Evolutionary conservation across 23 red algal species (phyloP).

Genomic region (Agarophyton chilense): DNA sequence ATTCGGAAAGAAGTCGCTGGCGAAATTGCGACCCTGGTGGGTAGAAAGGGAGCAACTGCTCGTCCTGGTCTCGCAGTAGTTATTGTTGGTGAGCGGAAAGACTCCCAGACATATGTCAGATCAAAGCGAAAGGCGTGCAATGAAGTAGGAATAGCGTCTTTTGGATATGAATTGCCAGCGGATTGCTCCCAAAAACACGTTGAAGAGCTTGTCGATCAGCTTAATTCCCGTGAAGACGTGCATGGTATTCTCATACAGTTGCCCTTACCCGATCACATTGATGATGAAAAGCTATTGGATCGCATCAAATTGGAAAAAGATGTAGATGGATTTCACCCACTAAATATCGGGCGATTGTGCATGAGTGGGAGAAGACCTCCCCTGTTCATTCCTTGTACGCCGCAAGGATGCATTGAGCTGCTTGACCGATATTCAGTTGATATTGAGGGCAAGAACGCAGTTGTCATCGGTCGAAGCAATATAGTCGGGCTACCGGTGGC

Average conservation of each 20-base stretch:
- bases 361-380: slow-evolving; percentile 77
- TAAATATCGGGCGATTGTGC: slow-evolving; percentile 87
- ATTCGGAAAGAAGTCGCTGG: slow-evolving; percentile 65
- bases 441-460: slow-evolving; percentile 72
- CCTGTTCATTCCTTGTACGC: slow-evolving; percentile 85
- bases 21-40: slow-evolving; percentile 46
- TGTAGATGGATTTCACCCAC: slow-evolving; percentile 94
- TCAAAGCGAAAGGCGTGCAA: slow-evolving; percentile 84
- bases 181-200: slow-evolving; percentile 58
- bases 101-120: slow-evolving; percentile 86
- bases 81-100: slow-evolving; percentile 82
- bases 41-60: slow-evolving; percentile 12
- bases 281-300: slow-evolving; percentile 78
- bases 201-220: slow-evolving; percentile 63
- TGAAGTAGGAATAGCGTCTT: slow-evolving; percentile 83
- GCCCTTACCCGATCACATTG: slow-evolving; percentile 78
- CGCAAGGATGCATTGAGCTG: slow-evolving; percentile 84
- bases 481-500: slow-evolving; percentile 94
- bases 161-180: slow-evolving; percentile 77
- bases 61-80: slow-evolving; percentile 84
- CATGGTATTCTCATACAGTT: slow-evolving; percentile 96
- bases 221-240: slow-evolving; percentile 71
- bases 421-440: slow-evolving; percentile 71
- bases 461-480: slow-evolving; percentile 95
- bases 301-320: slow-evolving; percentile 84